phyloP scores from a whole-genome alignment of 2,329 filamentous ascomycete genomes.

The Aspergillus pseudotamarii region DNA sequence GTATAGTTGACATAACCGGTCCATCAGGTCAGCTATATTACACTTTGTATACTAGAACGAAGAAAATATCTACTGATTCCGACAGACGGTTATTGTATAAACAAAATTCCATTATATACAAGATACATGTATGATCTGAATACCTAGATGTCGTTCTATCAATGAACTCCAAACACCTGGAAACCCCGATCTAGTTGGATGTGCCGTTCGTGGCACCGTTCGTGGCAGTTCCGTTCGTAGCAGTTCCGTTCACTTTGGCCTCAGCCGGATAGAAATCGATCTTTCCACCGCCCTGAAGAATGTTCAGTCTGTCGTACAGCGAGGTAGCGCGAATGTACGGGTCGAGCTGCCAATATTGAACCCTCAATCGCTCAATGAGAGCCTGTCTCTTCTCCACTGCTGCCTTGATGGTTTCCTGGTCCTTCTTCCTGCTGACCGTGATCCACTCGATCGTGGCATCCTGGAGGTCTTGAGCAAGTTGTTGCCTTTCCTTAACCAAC shows the following conservation, averaged over 20 bases:
- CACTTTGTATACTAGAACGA: not conserved
- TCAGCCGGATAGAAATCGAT: constrained; percentile 68
- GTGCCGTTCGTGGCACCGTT: not conserved
- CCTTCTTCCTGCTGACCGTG: constrained; percentile 48
- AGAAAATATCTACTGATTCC: not conserved
- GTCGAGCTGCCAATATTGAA: constrained; percentile 87
- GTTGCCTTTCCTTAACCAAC: constrained; percentile 65
- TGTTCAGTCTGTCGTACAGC: constrained; percentile 80
- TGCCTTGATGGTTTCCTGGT: constrained; percentile 48
- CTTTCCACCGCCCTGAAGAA: constrained; percentile 68
- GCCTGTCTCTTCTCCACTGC: constrained; percentile 61
- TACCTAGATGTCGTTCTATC: constrained; percentile 4
- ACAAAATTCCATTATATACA: constrained; percentile 6
- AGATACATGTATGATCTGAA: constrained; percentile 3
- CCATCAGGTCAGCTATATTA: not conserved
- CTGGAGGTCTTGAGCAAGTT: constrained; percentile 74
- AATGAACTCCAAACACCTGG: not conserved
- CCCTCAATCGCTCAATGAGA: constrained; percentile 65
- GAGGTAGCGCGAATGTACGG: constrained; percentile 81
- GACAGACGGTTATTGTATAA: not conserved
- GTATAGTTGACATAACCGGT: not conserved
- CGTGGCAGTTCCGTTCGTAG: not conserved
- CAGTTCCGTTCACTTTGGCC: constrained; percentile 15
- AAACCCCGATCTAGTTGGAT: not conserved
- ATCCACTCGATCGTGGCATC: constrained; percentile 77